Evolutionary conservation across 2,329 filamentous ascomycete species (phyloP), one percentile per base, ranked within the genome.

Genomic region (Grosmannia huntii): DNA sequence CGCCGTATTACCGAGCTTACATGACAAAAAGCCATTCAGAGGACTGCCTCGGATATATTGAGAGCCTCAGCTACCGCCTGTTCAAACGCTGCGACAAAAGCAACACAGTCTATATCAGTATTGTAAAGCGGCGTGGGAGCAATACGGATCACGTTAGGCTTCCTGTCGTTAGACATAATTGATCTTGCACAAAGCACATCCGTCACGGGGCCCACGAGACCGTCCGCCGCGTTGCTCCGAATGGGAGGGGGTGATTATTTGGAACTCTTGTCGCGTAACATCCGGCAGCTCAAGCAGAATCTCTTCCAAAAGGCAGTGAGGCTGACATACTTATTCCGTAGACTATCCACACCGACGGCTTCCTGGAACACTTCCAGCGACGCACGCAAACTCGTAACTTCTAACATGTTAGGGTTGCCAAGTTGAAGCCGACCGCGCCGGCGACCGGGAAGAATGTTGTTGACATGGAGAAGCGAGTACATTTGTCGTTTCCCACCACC

Each of bases 51-150:
- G 11, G 21, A 21, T 19, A 6, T 44, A 14, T 9, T 4, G 10
- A 7, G 23, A 4, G 41, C 48, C 19, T 21, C 33, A 21, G 51
- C 19, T 27, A 64, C 19, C 5, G 60, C 60, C n/a, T 59, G 46
- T 21, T 23, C n/a, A 16, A 62, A 61, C 5, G 62, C 59, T 21
- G 48, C 50, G 3, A 57, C 60, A 55, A 63, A 64, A 31, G 61
- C 58, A 10, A 63, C 60, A 16, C 62, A 64, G 44, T 96, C 90
- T 60, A 78, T 76, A 67, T 87, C 95, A 0, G 81, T 83, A 66
- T 92, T 92, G 71, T 95, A 96, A 62, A 96, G 70, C 9, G 91
- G 90, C 49, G 87, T 85, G 1, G 91, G 90, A 1, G 90, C 89
- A 1, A 95, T 84, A 1, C 90, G 77, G 56, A 96, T 85, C 14